A percentile compares a stretch with the other conserved stretches of the same genome.
These are phyloP conservation scores for Abortiporus biennis DNA, from an alignment of 1,284 basidiomycete genomes.

Conservation along the genomic window DNA sequence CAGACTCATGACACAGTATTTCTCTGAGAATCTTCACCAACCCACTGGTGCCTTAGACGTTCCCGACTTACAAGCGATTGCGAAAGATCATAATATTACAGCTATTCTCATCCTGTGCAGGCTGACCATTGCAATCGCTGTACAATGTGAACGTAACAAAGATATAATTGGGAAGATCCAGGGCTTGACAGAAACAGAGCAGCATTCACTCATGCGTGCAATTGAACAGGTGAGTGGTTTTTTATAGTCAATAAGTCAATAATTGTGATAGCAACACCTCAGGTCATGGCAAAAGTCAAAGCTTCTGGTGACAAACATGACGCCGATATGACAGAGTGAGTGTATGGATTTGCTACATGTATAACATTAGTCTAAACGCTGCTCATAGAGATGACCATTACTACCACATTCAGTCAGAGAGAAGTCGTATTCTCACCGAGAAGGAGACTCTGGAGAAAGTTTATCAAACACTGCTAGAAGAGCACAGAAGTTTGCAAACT, in stretches of 20 bases:
- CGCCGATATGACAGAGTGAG: slow-evolving; percentile 72
- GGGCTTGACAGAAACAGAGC: slow-evolving; percentile 68
- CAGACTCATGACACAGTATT: slow-evolving; percentile 84
- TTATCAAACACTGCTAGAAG: slow-evolving; percentile 70
- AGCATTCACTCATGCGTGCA: slow-evolving; percentile 80
- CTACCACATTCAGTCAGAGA: slow-evolving; percentile 76
- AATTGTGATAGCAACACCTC: slow-evolving; percentile 8
- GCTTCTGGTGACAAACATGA: slow-evolving; percentile 40
- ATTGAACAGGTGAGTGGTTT: slow-evolving; percentile 66
- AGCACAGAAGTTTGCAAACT: slow-evolving; percentile 69
- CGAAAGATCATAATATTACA: slow-evolving; percentile 62
- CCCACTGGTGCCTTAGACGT: slow-evolving; percentile 69
- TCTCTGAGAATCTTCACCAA: slow-evolving; percentile 72
- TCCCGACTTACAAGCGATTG: slow-evolving; percentile 77
- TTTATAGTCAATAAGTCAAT: neutral
- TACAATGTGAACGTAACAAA: slow-evolving; percentile 83
- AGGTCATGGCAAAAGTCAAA: slow-evolving; percentile 74
- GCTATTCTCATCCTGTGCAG: slow-evolving; percentile 75
- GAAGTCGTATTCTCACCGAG: slow-evolving; percentile 66
- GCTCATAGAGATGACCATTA: slow-evolving; percentile 72
- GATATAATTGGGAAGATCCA: slow-evolving; percentile 84
- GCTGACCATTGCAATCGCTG: slow-evolving; percentile 88
- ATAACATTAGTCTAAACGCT: neutral
- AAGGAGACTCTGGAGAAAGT: slow-evolving; percentile 79
- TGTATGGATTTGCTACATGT: slow-evolving; percentile 14